Base-by-base conservation (phyloP, 1,284 basidiomycete species). In the Athelia sp. region DNA sequence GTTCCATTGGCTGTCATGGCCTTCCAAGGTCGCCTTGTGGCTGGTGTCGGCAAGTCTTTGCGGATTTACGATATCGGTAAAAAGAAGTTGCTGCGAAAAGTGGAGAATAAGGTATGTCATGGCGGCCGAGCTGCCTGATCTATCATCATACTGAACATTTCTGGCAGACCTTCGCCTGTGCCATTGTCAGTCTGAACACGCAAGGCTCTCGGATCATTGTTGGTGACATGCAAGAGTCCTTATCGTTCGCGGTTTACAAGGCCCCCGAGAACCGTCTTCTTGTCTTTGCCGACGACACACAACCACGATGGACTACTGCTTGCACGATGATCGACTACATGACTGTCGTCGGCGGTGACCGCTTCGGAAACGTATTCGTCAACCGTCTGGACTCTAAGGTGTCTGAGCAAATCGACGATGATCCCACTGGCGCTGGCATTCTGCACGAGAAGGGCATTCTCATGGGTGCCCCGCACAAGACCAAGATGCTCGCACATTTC, bases 391-490 rank as follows among this genome's bases (percentile, higher is more conserved):
- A 96, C 51, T 52, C 79, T 43, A 86, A 86, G 53, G 76, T 96
- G 4, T 94, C 91, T 3, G 87, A 93, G 3, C 87, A 90, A 58
- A 91, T 99, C 4, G 97, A 99, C 65, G 94, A 98, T 54, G 97
- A 99, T 66, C 95, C 95, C 2, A 98, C 94, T 0, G 97, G 97
- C 34, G 92, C 95, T 1, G 93, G 93, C 14, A 91, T 99, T 58
- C 66, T 98, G 53, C 95, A 98, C 65, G 97, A 99, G 67, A 98
- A 98, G 69, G 83, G 88, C 8, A 75, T 90, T 51, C 75, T 98
- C 49, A 96, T 94, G 85, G 97, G 97, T 42, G 93, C 97, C 1
- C 92, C 96, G 9, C 90, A 99, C 74, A 98, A 98, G 70, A 93
- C 93, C 21, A 75, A 84, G 56, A 74, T 98, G 72, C 69, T 98